phyloP scores from a whole-genome alignment of 176 grass and related monocot species.

The Thalia dealbata region DNA sequence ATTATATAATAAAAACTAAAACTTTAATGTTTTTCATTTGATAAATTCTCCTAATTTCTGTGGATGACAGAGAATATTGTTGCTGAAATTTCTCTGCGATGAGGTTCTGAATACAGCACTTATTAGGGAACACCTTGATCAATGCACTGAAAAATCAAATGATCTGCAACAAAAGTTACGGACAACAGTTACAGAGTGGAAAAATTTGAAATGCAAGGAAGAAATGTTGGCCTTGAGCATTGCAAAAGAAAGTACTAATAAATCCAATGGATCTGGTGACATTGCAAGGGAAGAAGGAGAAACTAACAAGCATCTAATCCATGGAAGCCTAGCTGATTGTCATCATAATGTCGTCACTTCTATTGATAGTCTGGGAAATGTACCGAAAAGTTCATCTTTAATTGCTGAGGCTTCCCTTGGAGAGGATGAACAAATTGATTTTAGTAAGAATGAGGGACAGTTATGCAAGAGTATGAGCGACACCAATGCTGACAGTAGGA shows the following conservation, averaged over 20 bases:
- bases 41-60: neutral
- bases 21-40: neutral
- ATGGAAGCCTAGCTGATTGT: conserved; percentile 40
- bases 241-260: conserved; percentile 25
- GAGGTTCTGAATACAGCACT: conserved; percentile 84
- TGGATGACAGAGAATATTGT: conserved; percentile 60
- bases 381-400: conserved; percentile 16
- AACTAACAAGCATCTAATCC: conserved; percentile 27
- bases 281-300: conserved; percentile 27
- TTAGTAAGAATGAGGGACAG: conserved; percentile 34
- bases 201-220: conserved; percentile 67
- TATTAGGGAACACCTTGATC: conserved; percentile 81
- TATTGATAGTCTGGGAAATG: conserved; percentile 30
- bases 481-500: conserved; percentile 22
- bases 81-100: conserved; percentile 89
- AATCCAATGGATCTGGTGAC: conserved; percentile 18
- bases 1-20: neutral
- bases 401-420: conserved; percentile 21
- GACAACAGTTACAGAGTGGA: conserved; percentile 53
- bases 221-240: conserved; percentile 34
- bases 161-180: conserved; percentile 83
- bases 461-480: conserved; percentile 14
- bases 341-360: conserved; percentile 35
- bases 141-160: conserved; percentile 65
- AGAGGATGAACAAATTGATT: conserved; percentile 30